Evolutionary conservation across 208 protist species (phyloP).

Genomic region (Acanthamoeba healyi): DNA sequence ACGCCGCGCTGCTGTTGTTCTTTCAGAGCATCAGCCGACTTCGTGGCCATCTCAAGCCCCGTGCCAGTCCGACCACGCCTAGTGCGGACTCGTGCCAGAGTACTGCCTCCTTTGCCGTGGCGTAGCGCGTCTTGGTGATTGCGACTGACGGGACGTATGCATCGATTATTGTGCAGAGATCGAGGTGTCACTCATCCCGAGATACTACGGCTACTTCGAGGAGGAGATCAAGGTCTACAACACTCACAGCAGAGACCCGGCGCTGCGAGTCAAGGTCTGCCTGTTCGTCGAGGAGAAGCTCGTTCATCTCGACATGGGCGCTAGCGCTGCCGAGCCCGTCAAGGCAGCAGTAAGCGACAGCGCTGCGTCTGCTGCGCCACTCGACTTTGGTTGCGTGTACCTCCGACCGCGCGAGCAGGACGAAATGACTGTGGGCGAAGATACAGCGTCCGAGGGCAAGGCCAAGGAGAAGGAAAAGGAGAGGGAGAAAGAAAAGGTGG

Average conservation of each 20-base stretch:
- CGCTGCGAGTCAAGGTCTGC: neutral
- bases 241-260: constrained; percentile 46
- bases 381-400: constrained; percentile 11
- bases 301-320: neutral
- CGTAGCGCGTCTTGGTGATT: too few relatives aligned
- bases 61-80: neutral
- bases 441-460: too few relatives aligned
- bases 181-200: neutral
- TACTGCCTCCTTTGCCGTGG: too few relatives aligned
- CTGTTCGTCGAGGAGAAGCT: constrained; percentile 47
- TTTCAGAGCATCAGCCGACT: neutral
- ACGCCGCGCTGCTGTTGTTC: too few relatives aligned
- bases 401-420: neutral
- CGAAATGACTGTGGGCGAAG: too few relatives aligned
- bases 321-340: too few relatives aligned
- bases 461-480: neutral
- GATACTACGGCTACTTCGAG: constrained; percentile 78
- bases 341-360: too few relatives aligned
- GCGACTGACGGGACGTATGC: too few relatives aligned
- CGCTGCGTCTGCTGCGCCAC: neutral
- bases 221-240: constrained; percentile 77
- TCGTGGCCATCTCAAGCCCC: constrained; percentile 5
- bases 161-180: too few relatives aligned
- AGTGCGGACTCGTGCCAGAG: neutral
- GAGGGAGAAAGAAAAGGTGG: too few relatives aligned